Conservation (phyloP, 129 eudicot genomes). For the Pseudognaphalium luteoalbum region DNA sequence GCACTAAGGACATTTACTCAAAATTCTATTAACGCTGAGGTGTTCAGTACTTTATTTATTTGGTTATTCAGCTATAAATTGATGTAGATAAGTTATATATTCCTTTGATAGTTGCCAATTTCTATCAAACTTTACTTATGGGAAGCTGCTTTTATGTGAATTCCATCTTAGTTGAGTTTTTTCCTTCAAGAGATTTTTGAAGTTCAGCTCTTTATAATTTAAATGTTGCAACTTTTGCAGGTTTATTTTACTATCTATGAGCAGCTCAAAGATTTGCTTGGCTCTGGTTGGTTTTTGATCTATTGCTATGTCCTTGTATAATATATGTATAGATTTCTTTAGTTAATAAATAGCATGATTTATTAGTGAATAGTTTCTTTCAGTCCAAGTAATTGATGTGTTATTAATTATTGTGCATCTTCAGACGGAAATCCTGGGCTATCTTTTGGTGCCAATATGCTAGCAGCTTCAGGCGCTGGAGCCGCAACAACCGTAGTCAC, state of each 20-base stretch:
- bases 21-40: not conserved
- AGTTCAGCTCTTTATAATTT: conserved; percentile 3
- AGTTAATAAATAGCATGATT: not conserved
- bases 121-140: conserved; percentile 7
- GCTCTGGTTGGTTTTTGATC: conserved; percentile 57
- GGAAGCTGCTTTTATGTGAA: not conserved
- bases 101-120: not conserved
- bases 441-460: conserved; percentile 86
- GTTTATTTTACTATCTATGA: conserved; percentile 91
- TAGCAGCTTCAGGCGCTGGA: conserved; percentile 99
- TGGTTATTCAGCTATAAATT: no score
- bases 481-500: conserved; percentile 82
- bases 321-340: not conserved
- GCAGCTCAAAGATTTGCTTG: conserved; percentile 69
- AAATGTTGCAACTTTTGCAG: conserved; percentile 48
- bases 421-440: conserved; percentile 84
- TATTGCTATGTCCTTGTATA: conserved; percentile 1
- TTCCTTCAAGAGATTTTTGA: conserved; percentile 14
- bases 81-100: no score
- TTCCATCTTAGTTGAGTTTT: conserved; percentile 6
- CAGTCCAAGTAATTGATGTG: no score
- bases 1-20: not conserved
- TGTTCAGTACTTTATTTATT: no score
- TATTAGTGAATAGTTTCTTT: no score
- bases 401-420: conserved; percentile 19